phyloP scores from a whole-genome alignment of 73 alveolate genomes.

The Uronychia setigera region DNA sequence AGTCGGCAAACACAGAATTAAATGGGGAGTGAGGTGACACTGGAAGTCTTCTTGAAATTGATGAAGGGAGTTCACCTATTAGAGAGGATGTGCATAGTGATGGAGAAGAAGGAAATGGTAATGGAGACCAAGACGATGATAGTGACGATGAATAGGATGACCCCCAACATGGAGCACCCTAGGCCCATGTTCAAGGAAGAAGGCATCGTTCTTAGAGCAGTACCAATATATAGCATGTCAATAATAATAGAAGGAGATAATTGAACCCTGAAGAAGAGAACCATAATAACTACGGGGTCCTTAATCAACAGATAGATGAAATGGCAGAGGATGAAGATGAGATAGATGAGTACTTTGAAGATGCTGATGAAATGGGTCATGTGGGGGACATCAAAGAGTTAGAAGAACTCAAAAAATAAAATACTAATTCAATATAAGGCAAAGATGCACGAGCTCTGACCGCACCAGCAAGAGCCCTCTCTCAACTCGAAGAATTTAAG shows the following conservation, averaged over 20 bases:
- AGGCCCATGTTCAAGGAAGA: no score
- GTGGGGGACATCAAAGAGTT: neutral
- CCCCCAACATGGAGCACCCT: no score
- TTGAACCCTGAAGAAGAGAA: neutral
- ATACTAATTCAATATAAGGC: neutral
- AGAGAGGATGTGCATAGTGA: no score
- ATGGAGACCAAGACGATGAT: no score
- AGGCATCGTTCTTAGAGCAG: no score
- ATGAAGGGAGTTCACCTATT: neutral
- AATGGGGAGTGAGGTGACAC: neutral
- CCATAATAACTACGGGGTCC: no score
- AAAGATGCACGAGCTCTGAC: conserved; percentile 49
- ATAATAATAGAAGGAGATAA: no score
- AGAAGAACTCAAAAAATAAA: neutral
- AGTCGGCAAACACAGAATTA: neutral
- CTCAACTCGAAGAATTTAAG: conserved; percentile 62
- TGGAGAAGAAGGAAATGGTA: no score
- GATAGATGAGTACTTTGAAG: neutral
- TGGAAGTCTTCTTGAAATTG: neutral
- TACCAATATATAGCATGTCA: no score
- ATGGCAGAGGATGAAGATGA: neutral
- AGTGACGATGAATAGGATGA: no score
- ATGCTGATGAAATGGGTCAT: no score
- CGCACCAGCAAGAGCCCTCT: conserved; percentile 74
- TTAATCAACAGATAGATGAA: neutral